phyloP scores from a whole-genome alignment of 345 rosid species.

The Salix arbutifolia region DNA sequence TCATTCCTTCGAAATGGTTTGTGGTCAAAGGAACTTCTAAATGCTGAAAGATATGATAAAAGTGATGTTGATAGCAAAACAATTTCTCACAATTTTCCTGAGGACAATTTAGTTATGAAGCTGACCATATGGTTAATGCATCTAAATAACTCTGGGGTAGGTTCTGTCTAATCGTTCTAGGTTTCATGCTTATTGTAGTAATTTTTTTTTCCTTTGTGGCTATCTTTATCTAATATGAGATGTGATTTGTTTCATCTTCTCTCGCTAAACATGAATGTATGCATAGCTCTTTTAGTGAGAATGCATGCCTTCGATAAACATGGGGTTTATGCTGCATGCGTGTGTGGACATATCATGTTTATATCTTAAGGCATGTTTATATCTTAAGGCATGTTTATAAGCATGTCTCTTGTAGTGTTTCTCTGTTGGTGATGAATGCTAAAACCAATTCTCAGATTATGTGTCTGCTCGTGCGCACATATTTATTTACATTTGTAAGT shows the following conservation, averaged over 20 bases:
- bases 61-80: conserved; percentile 35
- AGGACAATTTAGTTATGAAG: conserved; percentile 62
- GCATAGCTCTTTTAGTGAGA: too few relatives aligned
- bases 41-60: conserved; percentile 23
- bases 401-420: background rate
- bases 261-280: too few relatives aligned
- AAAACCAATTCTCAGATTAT: background rate
- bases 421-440: background rate
- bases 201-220: too few relatives aligned
- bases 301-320: too few relatives aligned
- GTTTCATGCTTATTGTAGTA: too few relatives aligned
- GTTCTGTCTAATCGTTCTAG: conserved; percentile 4
- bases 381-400: background rate
- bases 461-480: too few relatives aligned
- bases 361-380: background rate
- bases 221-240: too few relatives aligned
- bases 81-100: conserved; percentile 51
- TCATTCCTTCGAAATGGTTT: conserved; percentile 63
- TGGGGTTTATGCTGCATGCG: too few relatives aligned
- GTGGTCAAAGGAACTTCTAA: conserved; percentile 49
- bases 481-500: too few relatives aligned
- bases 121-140: conserved; percentile 56
- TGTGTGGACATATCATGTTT: too few relatives aligned
- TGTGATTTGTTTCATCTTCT: too few relatives aligned
- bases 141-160: conserved; percentile 48